Evolutionary conservation across 108 stramenopile species (phyloP).

Genomic region (Conticribra weissflogii): DNA sequence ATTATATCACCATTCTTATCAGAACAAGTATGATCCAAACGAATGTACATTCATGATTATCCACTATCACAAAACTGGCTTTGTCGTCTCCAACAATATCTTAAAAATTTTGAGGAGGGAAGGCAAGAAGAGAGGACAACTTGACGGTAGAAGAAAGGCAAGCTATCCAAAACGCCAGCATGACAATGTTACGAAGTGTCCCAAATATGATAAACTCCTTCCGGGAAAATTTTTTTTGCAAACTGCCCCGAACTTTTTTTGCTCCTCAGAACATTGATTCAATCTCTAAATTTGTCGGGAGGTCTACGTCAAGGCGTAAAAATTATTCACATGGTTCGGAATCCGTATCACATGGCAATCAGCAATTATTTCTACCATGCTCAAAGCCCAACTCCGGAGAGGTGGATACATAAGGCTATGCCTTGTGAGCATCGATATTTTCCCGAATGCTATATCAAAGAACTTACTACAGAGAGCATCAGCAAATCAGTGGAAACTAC

Average conservation of each 20-base stretch:
- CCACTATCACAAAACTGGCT: not conserved
- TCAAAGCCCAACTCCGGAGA: constrained; percentile 37
- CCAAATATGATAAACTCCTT: not conserved
- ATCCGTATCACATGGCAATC: constrained; percentile 30
- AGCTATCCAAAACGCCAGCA: constrained; percentile 8
- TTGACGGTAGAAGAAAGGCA: not conserved
- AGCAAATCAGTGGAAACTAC: too few species aligned
- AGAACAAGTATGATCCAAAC: not conserved
- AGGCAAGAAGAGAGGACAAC: too few species aligned
- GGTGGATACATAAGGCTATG: constrained; percentile 20
- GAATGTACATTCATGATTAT: not conserved
- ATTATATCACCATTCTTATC: too few species aligned
- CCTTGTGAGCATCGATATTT: constrained; percentile 22
- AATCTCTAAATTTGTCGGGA: not conserved
- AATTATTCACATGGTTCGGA: constrained; percentile 30
- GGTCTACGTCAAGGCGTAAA: constrained; percentile 29
- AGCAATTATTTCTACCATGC: constrained; percentile 35
- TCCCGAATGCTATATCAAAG: not conserved
- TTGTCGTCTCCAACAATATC: not conserved
- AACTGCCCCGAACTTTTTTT: constrained; percentile 9
- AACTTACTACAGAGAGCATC: too few species aligned
- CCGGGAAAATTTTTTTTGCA: not conserved
- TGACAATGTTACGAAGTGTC: constrained; percentile 6
- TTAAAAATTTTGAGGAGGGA: not conserved
- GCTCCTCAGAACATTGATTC: not conserved